Evolutionary conservation across 257 asterid species (phyloP).

Genomic region (Echium plantagineum): DNA sequence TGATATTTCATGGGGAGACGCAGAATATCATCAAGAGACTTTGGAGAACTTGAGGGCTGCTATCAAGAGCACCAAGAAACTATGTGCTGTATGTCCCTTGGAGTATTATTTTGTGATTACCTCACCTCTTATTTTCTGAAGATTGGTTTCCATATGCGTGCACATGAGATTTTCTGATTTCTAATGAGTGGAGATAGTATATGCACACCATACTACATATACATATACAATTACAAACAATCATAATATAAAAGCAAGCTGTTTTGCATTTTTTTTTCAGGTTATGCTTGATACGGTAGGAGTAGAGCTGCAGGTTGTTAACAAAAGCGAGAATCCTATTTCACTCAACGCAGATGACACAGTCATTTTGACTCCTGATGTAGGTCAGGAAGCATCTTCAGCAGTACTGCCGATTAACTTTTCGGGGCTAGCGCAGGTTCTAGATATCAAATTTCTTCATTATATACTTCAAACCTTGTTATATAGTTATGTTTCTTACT

Average conservation of each 20-base stretch:
- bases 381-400: conserved; percentile 58
- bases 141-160: too few species aligned
- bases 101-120: too few species aligned
- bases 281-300: too few species aligned
- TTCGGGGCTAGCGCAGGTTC: conserved; percentile 62
- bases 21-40: conserved; percentile 78
- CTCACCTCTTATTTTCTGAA: too few species aligned
- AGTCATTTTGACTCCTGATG: conserved; percentile 59
- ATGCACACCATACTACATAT: too few species aligned
- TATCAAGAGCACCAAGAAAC: conserved; percentile 55
- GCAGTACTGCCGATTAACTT: conserved; percentile 61
- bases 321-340: conserved; percentile 43
- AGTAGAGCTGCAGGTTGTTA: conserved; percentile 69
- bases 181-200: too few species aligned
- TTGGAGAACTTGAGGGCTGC: too few species aligned
- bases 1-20: conserved; percentile 87
- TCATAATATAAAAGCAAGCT: neutral
- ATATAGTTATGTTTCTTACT: too few species aligned
- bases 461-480: too few species aligned
- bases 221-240: too few species aligned
- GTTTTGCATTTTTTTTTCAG: conserved; percentile 23
- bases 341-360: conserved; percentile 54
- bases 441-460: too few species aligned
- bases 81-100: conserved; percentile 86
- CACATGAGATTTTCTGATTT: too few species aligned